These are phyloP conservation scores for Aplosporella prunicola DNA, from an alignment of 2,329 filamentous ascomycete genomes.

Conservation along the genomic window DNA sequence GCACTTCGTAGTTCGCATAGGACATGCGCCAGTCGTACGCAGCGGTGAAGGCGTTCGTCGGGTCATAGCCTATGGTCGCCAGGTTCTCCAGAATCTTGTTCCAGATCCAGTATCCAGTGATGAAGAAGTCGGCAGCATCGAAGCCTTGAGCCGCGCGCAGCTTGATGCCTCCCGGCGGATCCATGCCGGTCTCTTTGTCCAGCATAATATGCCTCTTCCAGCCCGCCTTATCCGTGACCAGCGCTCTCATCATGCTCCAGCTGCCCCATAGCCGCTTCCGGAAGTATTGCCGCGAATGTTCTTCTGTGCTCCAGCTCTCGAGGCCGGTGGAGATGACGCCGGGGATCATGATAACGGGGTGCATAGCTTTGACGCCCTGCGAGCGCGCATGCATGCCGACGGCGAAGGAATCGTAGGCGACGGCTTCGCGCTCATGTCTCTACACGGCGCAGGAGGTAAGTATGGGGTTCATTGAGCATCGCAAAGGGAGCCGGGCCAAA, in stretches of 20 bases:
- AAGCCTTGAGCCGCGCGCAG: conserved; percentile 90
- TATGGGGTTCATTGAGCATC: background rate
- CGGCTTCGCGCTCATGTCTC: conserved; percentile 78
- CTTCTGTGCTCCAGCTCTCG: conserved; percentile 84
- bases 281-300: conserved; percentile 80
- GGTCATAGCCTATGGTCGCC: conserved; percentile 91
- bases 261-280: conserved; percentile 92
- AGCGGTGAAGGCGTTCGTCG: conserved; percentile 60
- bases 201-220: conserved; percentile 99
- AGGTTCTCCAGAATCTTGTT: conserved; percentile 97
- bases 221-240: conserved; percentile 83
- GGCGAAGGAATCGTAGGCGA: conserved; percentile 88
- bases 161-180: conserved; percentile 75
- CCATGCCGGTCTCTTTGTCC: conserved; percentile 80
- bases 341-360: conserved; percentile 93
- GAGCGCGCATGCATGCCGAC: conserved; percentile 74
- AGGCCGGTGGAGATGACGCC: conserved; percentile 95
- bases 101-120: conserved; percentile 93
- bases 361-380: conserved; percentile 71
- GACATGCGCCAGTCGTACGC: conserved; percentile 88
- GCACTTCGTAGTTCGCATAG: conserved; percentile 77
- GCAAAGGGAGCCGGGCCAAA: background rate
- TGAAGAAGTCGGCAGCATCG: conserved; percentile 93
- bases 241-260: conserved; percentile 96
- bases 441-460: conserved; percentile 28